These are phyloP conservation scores for Cardamine resedifolia DNA, from an alignment of 345 rosid species.

Conservation along the genomic window DNA sequence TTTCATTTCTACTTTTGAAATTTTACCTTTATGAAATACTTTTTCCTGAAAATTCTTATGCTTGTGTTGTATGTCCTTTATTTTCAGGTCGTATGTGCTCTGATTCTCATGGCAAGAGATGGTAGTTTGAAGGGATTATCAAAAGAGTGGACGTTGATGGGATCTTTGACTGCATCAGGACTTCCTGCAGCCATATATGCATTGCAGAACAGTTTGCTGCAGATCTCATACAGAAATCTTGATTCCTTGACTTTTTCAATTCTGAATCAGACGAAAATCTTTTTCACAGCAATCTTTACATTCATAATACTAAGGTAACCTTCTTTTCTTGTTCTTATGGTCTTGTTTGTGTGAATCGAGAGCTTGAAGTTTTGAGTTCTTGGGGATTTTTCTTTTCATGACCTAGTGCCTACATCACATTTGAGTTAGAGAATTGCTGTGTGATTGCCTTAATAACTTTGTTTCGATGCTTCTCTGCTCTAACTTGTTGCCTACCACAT, in stretches of 20 bases:
- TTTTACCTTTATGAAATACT: not conserved
- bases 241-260: slow-evolving; percentile 95
- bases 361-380: not conserved
- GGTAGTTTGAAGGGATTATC: slow-evolving; percentile 67
- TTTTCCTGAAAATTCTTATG: not conserved
- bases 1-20: not conserved
- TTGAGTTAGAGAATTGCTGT: not conserved
- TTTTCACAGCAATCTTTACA: slow-evolving; percentile 89
- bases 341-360: not conserved
- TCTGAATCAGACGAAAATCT: slow-evolving; percentile 92
- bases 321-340: not conserved
- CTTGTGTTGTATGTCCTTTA: not conserved
- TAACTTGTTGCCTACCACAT: not conserved
- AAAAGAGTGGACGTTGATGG: slow-evolving; percentile 79
- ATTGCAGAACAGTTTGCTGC: slow-evolving; percentile 95
- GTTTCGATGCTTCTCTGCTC: not conserved
- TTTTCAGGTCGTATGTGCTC: slow-evolving; percentile 69
- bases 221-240: slow-evolving; percentile 92
- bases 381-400: not conserved
- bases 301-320: slow-evolving; percentile 74
- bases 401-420: not conserved
- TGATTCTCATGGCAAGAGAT: slow-evolving; percentile 78
- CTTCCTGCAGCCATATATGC: slow-evolving; percentile 98
- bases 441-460: not conserved
- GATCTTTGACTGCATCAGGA: slow-evolving; percentile 93